Base-by-base conservation (phyloP, 805 yeast species). In the Sporopachydermia quercuum region DNA sequence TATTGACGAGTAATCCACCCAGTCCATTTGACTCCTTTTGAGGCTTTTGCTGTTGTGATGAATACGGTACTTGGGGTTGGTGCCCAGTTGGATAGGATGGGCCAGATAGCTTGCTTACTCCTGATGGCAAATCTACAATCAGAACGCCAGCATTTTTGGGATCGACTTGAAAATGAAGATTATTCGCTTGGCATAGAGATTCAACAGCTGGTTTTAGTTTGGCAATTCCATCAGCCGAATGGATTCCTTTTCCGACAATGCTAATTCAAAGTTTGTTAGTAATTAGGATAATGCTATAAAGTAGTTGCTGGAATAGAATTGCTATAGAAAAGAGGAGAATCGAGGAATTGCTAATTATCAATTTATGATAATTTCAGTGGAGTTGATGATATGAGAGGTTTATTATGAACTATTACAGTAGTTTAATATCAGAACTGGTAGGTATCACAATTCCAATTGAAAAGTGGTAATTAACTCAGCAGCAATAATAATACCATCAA, bases 221-320 rank as follows among this genome's bases (percentile, higher is more conserved):
- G 35, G 95, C 87, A 39, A 84, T 71, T 11, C 93, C 94, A 47
- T 75, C 66, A 40, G 69, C 66, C 1, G 95, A 83, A 55, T 87
- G 97, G 35, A 75, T 53, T 4, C 96, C 97, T 58, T 89, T 89
- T 5, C 97, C 97, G 5, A 86, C 96, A 55, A 89, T 87, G 15
- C 14, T 8, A 23, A n/a, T 23, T 23, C 30, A n/a, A n/a, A n/a
- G 30, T 8, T 8, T 23, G 30, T 23, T n/a, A 23, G 30, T 23
- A 23, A 23, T 8, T 8, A 8, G 30, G n/a, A 23, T 23, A 23
- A 23, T n/a, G n/a, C n/a, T n/a, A n/a, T n/a, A n/a, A n/a, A n/a
- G n/a, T n/a, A n/a, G n/a, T n/a, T n/a, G n/a, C n/a, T n/a, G n/a
- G n/a, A n/a, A n/a, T n/a, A n/a, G n/a, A n/a, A n/a, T n/a, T n/a